Conservation (phyloP, 2,329 filamentous ascomycete species). For the Alternaria tenuissima region DNA sequence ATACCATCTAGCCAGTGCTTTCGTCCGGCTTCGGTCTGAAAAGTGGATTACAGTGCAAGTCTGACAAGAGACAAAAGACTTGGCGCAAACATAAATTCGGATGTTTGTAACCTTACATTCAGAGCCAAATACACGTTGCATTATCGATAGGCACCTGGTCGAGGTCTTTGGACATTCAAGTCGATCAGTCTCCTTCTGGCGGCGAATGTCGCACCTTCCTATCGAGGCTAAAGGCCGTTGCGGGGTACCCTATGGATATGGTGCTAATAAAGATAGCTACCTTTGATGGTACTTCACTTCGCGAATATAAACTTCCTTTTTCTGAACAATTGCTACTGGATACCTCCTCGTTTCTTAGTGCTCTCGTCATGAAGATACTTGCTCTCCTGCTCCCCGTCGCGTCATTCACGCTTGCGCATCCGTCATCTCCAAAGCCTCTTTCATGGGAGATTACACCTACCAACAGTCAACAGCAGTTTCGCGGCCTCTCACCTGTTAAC, state of each 20-base stretch:
- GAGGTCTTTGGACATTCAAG: neutral
- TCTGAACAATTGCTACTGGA: neutral
- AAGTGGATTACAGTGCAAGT: neutral
- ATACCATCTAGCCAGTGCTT: neutral
- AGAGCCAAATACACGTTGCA: neutral
- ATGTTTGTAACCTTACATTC: neutral
- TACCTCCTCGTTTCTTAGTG: neutral
- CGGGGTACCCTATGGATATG: neutral
- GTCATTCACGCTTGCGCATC: slow-evolving; percentile 1
- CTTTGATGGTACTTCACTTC: neutral
- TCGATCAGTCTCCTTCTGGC: neutral
- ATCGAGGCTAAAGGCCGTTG: slow-evolving; percentile 9
- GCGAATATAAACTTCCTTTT: neutral
- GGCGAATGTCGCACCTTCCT: slow-evolving; percentile 10
- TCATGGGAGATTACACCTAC: slow-evolving; percentile 36
- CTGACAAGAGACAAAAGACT: neutral
- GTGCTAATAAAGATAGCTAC: neutral
- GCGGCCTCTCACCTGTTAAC: slow-evolving; percentile 35
- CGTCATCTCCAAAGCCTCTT: neutral
- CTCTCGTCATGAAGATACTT: slow-evolving; percentile 1
- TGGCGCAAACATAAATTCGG: neutral
- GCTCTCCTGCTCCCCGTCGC: neutral
- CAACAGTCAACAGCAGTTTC: slow-evolving; percentile 38
- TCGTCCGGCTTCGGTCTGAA: neutral
- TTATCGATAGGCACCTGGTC: neutral